Evolutionary conservation across 306 rosid species (phyloP), one percentile per base, ranked within the genome.

Genomic region (Citrullus amarus): DNA sequence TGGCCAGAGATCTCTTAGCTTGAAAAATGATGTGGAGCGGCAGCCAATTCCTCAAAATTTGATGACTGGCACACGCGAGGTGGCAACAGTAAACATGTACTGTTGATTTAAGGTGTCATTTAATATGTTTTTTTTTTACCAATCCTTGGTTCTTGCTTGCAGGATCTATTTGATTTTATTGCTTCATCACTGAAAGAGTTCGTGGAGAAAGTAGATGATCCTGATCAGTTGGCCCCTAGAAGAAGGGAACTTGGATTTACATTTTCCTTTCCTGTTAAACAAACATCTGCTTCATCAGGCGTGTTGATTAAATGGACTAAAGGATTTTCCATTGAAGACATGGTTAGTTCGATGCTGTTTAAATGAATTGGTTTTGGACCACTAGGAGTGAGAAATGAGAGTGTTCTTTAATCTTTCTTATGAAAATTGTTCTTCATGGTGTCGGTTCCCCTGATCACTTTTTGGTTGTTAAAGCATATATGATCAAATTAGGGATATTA

Each of bases 231-330:
- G 76, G 75, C 15, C 67, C 84, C 80, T 61, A 85, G 81, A 76
- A 82, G 82, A 85, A 85, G 86, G 85, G 96, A 91, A 69, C 92
- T 93, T 82, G 98, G 98, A 74, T 93, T 91, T 82, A 93, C 97
- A 38, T 93, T 93, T 87, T 91, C 98, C 81, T 93, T 90, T 89
- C 98, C 98, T 2, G 90, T 91, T 80, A 93, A 87, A 80, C 98
- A 93, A 85, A 73, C 80, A 62, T 90, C 96, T 51, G 83, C 89
- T 72, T 84, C 97, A 34, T 89, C 96, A 6, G 98, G 98, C 84
- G 82, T 86, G 83, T 83, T 93, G 82, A 90, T 91, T 77, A 93
- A 91, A 83, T 90, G 98, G 98, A 93, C 98, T 34, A 93, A 93
- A 88, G 96, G 88, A 77, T 93, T 90, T 82, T 80, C 85, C 61